Conservation (phyloP, 805 yeast species). For the Monosporozyma solicola region DNA sequence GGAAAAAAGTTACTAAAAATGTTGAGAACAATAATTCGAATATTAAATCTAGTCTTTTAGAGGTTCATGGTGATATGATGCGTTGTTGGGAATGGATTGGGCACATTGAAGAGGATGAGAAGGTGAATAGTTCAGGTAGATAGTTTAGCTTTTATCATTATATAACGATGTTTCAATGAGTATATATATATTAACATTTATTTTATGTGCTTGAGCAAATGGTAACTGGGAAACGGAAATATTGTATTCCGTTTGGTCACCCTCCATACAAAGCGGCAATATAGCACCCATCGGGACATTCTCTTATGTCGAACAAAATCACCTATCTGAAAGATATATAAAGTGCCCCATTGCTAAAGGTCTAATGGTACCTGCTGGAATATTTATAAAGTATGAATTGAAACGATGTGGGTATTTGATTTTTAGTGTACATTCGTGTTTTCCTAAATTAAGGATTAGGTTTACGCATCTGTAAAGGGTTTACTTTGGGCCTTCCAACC, state of each 20-base stretch:
- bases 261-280: no score
- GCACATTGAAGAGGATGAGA: constrained; percentile 9
- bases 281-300: no score
- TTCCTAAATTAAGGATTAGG: background rate
- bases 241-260: no score
- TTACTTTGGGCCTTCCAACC: constrained; percentile 27
- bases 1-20: constrained; percentile 47
- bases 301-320: no score
- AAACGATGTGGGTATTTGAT: background rate
- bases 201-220: no score
- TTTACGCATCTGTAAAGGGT: constrained; percentile 9
- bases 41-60: constrained; percentile 52
- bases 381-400: background rate
- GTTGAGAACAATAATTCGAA: constrained; percentile 57
- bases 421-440: no score
- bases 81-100: constrained; percentile 85
- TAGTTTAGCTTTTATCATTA: background rate
- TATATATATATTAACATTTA: background rate
- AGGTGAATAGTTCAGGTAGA: background rate
- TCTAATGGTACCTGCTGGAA: background rate
- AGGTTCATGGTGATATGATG: constrained; percentile 79
- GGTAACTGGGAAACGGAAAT: no score
- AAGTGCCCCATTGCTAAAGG: no score
- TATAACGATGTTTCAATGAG: background rate
- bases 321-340: no score